A percentile compares a stretch with the other conserved stretches of the same genome.
Evolutionary conservation across 805 yeast species (phyloP).

Genomic region (Wickerhamomyces silvicola): DNA sequence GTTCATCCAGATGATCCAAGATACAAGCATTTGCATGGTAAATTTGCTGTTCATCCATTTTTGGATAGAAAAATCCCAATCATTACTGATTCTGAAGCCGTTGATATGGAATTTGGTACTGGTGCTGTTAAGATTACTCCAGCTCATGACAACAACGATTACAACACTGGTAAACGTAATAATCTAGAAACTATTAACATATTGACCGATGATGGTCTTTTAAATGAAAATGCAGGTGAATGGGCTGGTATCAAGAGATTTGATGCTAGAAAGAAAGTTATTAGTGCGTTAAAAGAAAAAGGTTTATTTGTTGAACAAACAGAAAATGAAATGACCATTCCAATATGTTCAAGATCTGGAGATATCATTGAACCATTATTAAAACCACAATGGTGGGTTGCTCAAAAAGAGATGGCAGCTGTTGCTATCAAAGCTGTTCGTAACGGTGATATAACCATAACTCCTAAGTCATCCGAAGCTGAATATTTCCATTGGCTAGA

Average conservation of each 20-base stretch:
- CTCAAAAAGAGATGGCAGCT: conserved; percentile 81
- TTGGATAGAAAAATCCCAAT: conserved; percentile 81
- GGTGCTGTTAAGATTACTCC: conserved; percentile 99
- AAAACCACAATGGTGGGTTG: conserved; percentile 99
- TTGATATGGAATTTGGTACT: conserved; percentile 99
- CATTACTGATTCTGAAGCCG: conserved; percentile 85
- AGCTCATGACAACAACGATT: conserved; percentile 97
- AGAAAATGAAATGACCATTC: conserved; percentile 95
- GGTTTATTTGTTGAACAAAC: conserved; percentile 78
- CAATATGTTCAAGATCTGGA: conserved; percentile 92
- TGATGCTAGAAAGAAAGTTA: conserved; percentile 83
- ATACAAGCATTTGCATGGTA: conserved; percentile 92
- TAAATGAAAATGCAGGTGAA: conserved; percentile 91
- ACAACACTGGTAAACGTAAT: conserved; percentile 92
- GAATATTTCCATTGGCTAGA: conserved; percentile 95
- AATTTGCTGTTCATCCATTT: conserved; percentile 86
- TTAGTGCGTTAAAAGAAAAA: conserved; percentile 67
- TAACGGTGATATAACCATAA: conserved; percentile 71
- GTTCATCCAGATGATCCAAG: conserved; percentile 94
- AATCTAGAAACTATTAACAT: conserved; percentile 83
- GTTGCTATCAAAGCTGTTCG: conserved; percentile 83
- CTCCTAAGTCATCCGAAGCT: conserved; percentile 84
- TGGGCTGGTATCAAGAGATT: conserved; percentile 90
- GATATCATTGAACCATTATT: conserved; percentile 93
- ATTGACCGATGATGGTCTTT: conserved; percentile 82